phyloP scores from a whole-genome alignment of 495 filamentous ascomycete species.

The Penicillium paxilli region DNA sequence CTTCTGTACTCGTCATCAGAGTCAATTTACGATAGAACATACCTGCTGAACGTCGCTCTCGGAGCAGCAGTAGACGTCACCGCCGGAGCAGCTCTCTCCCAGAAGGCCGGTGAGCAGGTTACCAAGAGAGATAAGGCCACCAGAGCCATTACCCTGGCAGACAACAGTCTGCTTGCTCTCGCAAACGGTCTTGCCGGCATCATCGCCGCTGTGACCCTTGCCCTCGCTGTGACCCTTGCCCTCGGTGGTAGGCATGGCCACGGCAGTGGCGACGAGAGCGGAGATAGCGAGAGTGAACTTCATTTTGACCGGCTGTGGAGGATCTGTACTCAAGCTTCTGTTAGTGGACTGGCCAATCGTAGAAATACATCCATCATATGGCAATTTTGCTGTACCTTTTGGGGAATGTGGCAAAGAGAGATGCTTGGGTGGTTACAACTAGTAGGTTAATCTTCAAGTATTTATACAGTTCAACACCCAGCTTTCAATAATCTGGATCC shows the following conservation, averaged over 20 bases:
- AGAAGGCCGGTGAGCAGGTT: conserved; percentile 6
- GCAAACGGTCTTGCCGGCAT: neutral
- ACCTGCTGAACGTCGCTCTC: conserved; percentile 9
- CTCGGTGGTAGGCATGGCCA: neutral
- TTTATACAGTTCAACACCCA: neutral
- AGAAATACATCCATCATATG: neutral
- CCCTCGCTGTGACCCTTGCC: neutral
- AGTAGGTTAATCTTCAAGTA: neutral
- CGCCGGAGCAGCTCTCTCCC: conserved; percentile 9
- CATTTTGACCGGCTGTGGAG: neutral
- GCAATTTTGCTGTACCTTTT: neutral
- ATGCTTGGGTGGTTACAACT: neutral
- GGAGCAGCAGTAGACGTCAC: conserved; percentile 11
- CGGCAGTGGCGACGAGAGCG: neutral
- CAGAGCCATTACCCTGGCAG: conserved; percentile 1
- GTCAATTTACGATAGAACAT: neutral
- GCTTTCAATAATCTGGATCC: neutral
- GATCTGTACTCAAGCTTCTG: neutral
- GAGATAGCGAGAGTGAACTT: conserved; percentile 2
- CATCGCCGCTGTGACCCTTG: neutral
- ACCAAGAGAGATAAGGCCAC: conserved; percentile 7
- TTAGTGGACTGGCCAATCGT: neutral
- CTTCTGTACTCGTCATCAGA: neutral
- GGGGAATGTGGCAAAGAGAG: neutral
- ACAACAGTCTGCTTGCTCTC: conserved; percentile 7